phyloP scores from a whole-genome alignment of 352 stramenopile species.

The Phytophthora pluvialis region DNA sequence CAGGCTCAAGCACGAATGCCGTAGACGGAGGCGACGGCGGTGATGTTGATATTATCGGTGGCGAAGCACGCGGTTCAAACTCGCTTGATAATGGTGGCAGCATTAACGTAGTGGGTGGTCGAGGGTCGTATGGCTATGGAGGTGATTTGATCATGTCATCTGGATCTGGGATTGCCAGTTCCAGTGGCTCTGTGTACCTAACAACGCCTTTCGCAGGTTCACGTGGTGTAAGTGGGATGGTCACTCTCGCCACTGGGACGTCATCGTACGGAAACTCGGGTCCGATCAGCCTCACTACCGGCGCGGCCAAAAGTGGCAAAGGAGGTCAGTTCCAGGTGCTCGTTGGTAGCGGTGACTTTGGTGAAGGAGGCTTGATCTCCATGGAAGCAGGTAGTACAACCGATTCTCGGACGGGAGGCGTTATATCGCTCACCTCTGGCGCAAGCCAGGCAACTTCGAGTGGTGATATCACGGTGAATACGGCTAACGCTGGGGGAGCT shows the following conservation, averaged over 20 bases:
- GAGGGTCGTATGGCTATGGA: conserved; percentile 65
- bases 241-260: conserved; percentile 46
- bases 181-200: conserved; percentile 59
- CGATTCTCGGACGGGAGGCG: conserved; percentile 72
- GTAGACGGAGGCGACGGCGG: conserved; percentile 93
- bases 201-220: conserved; percentile 54
- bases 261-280: conserved; percentile 67
- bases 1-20: conserved; percentile 73
- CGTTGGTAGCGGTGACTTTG: conserved; percentile 78
- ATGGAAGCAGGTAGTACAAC: conserved; percentile 75
- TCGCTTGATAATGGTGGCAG: conserved; percentile 90
- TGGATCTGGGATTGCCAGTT: conserved; percentile 58
- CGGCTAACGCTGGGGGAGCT: conserved; percentile 58
- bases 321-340: conserved; percentile 57
- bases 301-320: conserved; percentile 51
- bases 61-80: conserved; percentile 88
- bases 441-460: conserved; percentile 70
- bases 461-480: conserved; percentile 69
- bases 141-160: conserved; percentile 56
- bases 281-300: conserved; percentile 57
- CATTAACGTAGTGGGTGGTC: conserved; percentile 81
- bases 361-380: conserved; percentile 81
- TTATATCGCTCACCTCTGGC: conserved; percentile 60
- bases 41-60: conserved; percentile 80
- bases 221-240: conserved; percentile 56